These are phyloP conservation scores for Xylaria sp. DNA, from an alignment of 2,329 filamentous ascomycete species.

Conservation along the genomic window DNA sequence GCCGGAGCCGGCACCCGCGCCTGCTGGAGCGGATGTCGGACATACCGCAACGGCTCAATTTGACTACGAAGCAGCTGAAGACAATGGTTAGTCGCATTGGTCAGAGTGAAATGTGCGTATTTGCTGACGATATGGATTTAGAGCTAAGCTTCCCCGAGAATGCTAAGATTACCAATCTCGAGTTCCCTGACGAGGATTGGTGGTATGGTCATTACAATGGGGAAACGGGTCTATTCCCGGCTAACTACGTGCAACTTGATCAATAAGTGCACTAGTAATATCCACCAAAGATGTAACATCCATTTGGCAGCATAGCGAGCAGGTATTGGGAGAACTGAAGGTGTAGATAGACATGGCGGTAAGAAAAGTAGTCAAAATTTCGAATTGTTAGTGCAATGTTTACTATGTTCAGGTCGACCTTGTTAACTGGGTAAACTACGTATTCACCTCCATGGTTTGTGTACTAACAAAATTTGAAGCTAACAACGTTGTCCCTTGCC, in stretches of 20 bases:
- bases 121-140: conserved; percentile 57
- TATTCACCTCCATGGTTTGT: neutral
- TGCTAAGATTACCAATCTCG: conserved; percentile 81
- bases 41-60: conserved; percentile 86
- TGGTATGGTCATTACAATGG: conserved; percentile 92
- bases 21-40: conserved; percentile 54
- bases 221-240: conserved; percentile 83
- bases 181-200: conserved; percentile 99
- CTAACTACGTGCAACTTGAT: conserved; percentile 70
- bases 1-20: conserved; percentile 44
- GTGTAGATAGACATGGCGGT: conserved; percentile 34
- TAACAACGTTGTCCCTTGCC: neutral
- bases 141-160: conserved; percentile 87
- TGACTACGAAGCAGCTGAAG: conserved; percentile 96
- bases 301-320: conserved; percentile 36
- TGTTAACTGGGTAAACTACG: neutral
- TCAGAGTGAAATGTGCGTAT: neutral
- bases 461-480: neutral
- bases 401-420: conserved; percentile 1
- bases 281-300: conserved; percentile 8
- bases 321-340: conserved; percentile 24
- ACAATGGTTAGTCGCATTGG: conserved; percentile 71
- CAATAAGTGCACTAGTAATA: conserved; percentile 38
- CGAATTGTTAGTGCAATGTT: conserved; percentile 20
- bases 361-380: conserved; percentile 27